Evolutionary conservation across 2,329 filamentous ascomycete species (phyloP).

Genomic region (Fusarium sp.): DNA sequence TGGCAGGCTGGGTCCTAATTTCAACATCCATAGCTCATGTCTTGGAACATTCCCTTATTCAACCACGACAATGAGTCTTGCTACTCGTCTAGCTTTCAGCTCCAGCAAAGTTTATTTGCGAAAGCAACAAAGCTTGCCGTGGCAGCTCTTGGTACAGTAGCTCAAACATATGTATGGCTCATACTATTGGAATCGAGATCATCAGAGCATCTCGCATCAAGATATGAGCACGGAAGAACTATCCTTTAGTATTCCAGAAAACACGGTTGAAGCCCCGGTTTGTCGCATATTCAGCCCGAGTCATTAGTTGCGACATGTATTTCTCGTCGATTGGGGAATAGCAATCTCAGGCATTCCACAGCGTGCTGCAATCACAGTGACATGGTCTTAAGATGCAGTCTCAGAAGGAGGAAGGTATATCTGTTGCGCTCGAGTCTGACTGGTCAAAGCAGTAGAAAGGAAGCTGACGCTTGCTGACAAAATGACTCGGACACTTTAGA

Average conservation of each 20-base stretch:
- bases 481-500: slow-evolving; percentile 8
- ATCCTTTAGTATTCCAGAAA: neutral
- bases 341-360: slow-evolving; percentile 46
- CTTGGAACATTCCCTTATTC: slow-evolving; percentile 26
- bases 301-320: slow-evolving; percentile 31
- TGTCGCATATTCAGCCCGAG: slow-evolving; percentile 32
- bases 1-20: neutral
- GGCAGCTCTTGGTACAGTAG: neutral
- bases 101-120: neutral
- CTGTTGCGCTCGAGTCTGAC: slow-evolving; percentile 1
- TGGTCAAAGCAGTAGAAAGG: neutral
- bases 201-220: neutral
- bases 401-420: neutral
- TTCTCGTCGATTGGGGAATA: slow-evolving; percentile 20
- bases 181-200: neutral
- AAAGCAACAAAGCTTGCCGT: neutral
- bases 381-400: slow-evolving; percentile 21
- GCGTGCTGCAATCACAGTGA: slow-evolving; percentile 31
- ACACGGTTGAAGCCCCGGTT: slow-evolving; percentile 25
- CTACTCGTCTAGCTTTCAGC: neutral
- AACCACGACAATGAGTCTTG: slow-evolving; percentile 29
- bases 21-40: slow-evolving; percentile 13
- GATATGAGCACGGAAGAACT: neutral
- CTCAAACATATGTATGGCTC: neutral
- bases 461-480: slow-evolving; percentile 2